A percentile compares a stretch with the other conserved stretches of the same genome.
Conservation (phyloP, 2,329 filamentous ascomycete genomes). For the Kalmusia sp. region DNA sequence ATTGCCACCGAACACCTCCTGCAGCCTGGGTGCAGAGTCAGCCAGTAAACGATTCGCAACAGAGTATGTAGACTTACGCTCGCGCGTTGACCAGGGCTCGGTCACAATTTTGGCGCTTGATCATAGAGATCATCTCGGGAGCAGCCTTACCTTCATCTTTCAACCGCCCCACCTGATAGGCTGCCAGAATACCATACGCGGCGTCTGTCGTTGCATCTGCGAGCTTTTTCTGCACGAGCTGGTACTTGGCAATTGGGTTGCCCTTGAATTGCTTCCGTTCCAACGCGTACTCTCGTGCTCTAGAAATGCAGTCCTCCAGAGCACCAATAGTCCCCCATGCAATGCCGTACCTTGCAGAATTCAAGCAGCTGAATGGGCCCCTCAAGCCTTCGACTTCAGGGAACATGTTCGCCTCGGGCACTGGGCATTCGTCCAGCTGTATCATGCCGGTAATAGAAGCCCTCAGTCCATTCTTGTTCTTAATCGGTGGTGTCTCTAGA, state of each 20-base stretch:
- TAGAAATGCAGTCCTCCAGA: slow-evolving; percentile 85
- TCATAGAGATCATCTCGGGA: slow-evolving; percentile 96
- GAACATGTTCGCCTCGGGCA: slow-evolving; percentile 92
- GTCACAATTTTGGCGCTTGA: slow-evolving; percentile 98
- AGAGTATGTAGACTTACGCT: slow-evolving; percentile 52
- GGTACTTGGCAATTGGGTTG: slow-evolving; percentile 94
- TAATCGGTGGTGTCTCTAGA: slow-evolving; percentile 88
- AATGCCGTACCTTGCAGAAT: slow-evolving; percentile 92
- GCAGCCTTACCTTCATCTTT: slow-evolving; percentile 89
- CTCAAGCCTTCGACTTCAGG: slow-evolving; percentile 84
- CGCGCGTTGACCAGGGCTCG: slow-evolving; percentile 81
- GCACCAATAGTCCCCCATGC: slow-evolving; percentile 93
- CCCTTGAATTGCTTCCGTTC: slow-evolving; percentile 96
- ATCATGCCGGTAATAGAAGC: slow-evolving; percentile 98
- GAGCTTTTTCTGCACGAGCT: slow-evolving; percentile 97
- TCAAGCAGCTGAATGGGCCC: slow-evolving; percentile 93
- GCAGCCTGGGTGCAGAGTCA: slow-evolving; percentile 61
- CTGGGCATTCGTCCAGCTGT: slow-evolving; percentile 87
- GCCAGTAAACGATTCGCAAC: not conserved
- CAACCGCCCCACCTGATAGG: slow-evolving; percentile 86
- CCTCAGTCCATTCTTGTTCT: slow-evolving; percentile 92
- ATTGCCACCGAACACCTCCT: slow-evolving; percentile 97
- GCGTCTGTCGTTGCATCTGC: slow-evolving; percentile 91
- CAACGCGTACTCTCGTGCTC: slow-evolving; percentile 84
- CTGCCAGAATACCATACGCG: slow-evolving; percentile 87